These are phyloP conservation scores for Phylloboletellus chloephorus DNA, from an alignment of 1,284 basidiomycete species.

Conservation along the genomic window DNA sequence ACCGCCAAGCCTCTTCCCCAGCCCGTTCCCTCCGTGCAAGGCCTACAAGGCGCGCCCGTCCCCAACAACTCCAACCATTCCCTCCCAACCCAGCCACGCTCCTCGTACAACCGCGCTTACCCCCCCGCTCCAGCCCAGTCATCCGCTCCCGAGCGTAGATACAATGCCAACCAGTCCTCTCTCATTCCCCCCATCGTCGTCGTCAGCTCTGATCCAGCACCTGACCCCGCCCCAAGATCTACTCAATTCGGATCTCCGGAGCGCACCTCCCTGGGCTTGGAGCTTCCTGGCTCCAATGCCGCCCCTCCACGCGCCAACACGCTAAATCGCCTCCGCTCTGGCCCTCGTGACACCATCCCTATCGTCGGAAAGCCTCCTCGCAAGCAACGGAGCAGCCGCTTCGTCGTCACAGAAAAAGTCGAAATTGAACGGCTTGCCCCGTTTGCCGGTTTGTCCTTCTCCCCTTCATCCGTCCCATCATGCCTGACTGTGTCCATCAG, in stretches of 20 bases:
- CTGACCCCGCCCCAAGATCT: slow-evolving; percentile 46
- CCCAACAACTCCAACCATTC: slow-evolving; percentile 43
- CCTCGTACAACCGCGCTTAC: slow-evolving; percentile 42
- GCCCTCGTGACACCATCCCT: slow-evolving; percentile 91
- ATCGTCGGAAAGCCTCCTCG: slow-evolving; percentile 92
- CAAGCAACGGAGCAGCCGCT: slow-evolving; percentile 93
- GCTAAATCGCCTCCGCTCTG: slow-evolving; percentile 63
- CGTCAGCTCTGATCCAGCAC: slow-evolving; percentile 73
- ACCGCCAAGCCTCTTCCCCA: slow-evolving; percentile 56
- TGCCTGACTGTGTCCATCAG: slow-evolving; percentile 40
- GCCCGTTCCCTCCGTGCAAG: slow-evolving; percentile 35
- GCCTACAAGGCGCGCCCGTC: slow-evolving; percentile 37
- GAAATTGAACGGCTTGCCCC: slow-evolving; percentile 93
- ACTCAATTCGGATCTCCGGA: slow-evolving; percentile 43
- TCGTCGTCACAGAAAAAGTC: slow-evolving; percentile 93
- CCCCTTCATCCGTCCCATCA: background rate
- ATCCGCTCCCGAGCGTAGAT: slow-evolving; percentile 48
- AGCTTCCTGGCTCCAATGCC: slow-evolving; percentile 40
- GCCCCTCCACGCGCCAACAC: slow-evolving; percentile 60
- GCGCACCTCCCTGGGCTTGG: slow-evolving; percentile 47
- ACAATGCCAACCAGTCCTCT: slow-evolving; percentile 42
- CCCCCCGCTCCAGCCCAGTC: slow-evolving; percentile 35
- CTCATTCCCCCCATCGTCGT: slow-evolving; percentile 84
- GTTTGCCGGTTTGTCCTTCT: slow-evolving; percentile 65
- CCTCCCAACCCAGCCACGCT: slow-evolving; percentile 26